phyloP scores from a whole-genome alignment of 148 eudicot species.

The Diospyros kaki region DNA sequence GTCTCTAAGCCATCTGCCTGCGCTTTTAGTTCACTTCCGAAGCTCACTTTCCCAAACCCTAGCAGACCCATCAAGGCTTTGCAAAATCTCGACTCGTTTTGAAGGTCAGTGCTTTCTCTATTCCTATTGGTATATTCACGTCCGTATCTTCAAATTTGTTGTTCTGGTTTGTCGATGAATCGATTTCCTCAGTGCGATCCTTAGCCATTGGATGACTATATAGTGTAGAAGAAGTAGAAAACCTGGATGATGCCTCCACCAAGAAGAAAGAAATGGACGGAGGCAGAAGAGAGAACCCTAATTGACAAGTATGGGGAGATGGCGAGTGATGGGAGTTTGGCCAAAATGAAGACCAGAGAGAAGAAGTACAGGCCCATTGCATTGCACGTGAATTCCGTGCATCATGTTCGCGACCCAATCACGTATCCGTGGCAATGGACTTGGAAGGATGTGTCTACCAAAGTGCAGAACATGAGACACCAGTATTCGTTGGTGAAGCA shows the following conservation, averaged over 20 bases:
- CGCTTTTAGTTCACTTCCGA: not conserved
- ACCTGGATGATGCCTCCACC: slow-evolving; percentile 40
- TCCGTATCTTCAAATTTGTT: not conserved
- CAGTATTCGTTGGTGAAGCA: slow-evolving; percentile 90
- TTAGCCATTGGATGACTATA: slow-evolving; percentile 14
- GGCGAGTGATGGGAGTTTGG: slow-evolving; percentile 61
- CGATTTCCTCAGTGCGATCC: not conserved
- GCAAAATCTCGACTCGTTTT: not conserved
- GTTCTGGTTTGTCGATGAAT: not conserved
- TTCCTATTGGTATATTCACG: not conserved
- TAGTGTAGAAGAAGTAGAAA: slow-evolving; percentile 3
- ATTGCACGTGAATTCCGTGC: slow-evolving; percentile 60
- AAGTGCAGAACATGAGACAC: slow-evolving; percentile 97
- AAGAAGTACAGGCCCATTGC: slow-evolving; percentile 88
- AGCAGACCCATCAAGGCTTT: not conserved
- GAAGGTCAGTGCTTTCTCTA: slow-evolving; percentile 6
- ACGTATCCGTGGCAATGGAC: slow-evolving; percentile 89
- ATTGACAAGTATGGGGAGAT: slow-evolving; percentile 76
- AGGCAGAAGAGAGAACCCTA: slow-evolving; percentile 78
- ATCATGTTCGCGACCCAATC: slow-evolving; percentile 65
- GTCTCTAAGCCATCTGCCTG: not conserved
- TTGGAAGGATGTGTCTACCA: slow-evolving; percentile 94
- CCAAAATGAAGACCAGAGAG: slow-evolving; percentile 90
- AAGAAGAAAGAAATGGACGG: slow-evolving; percentile 92
- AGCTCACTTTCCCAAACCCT: not conserved